Evolutionary conservation across 1,284 basidiomycete genomes (phyloP).

Genomic region (Sanghuangporus baumii): DNA sequence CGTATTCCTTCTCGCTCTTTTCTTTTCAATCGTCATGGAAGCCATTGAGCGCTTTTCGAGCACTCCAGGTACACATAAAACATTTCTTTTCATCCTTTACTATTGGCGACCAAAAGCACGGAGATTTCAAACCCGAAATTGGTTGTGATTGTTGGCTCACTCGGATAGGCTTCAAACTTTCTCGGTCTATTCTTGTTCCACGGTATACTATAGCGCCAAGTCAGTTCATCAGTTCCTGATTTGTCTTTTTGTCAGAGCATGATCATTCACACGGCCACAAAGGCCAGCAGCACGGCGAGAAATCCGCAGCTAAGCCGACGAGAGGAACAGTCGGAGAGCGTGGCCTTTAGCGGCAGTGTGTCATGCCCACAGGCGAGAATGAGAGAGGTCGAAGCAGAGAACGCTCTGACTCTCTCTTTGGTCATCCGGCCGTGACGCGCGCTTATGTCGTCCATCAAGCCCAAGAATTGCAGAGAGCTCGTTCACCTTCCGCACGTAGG

Average conservation of each 20-base stretch:
- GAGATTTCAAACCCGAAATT: constrained; percentile 88
- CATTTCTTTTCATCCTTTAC: not conserved
- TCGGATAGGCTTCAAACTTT: constrained; percentile 90
- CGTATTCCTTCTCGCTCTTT: constrained; percentile 92
- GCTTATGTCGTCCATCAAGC: constrained; percentile 87
- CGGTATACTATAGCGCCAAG: constrained; percentile 34
- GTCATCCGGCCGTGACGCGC: constrained; percentile 85
- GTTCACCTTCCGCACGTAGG: constrained; percentile 37
- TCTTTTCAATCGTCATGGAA: constrained; percentile 93
- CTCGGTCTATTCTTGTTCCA: constrained; percentile 95
- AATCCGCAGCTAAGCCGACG: constrained; percentile 13
- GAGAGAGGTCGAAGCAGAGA: constrained; percentile 29
- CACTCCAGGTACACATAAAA: constrained; percentile 56
- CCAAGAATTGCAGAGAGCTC: constrained; percentile 65
- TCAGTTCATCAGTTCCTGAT: not conserved
- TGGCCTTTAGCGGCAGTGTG: constrained; percentile 20
- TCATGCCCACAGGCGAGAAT: constrained; percentile 21
- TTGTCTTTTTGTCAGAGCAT: constrained; percentile 49
- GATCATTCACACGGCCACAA: constrained; percentile 48
- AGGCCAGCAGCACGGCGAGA: constrained; percentile 4
- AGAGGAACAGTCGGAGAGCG: constrained; percentile 8
- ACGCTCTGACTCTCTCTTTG: constrained; percentile 58
- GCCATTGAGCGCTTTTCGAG: constrained; percentile 88
- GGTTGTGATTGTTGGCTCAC: constrained; percentile 87
- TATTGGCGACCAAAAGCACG: constrained; percentile 27